These are phyloP conservation scores for Effrenium voratum DNA, from an alignment of 73 alveolate genomes.

Conservation along the genomic window DNA sequence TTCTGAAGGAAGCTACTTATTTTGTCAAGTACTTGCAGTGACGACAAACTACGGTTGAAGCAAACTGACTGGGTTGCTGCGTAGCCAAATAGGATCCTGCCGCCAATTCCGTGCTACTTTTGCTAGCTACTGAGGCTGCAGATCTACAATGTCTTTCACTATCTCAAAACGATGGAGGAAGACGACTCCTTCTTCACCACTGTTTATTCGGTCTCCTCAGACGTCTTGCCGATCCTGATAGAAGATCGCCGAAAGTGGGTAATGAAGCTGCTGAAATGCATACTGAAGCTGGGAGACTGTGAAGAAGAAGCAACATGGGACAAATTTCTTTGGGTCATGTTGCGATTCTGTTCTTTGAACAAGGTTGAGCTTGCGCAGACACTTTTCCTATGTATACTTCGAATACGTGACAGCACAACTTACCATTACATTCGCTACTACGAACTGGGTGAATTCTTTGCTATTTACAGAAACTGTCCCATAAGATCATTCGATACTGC, in stretches of 20 bases:
- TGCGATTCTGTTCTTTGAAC: constrained; percentile 80
- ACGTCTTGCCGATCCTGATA: constrained; percentile 32
- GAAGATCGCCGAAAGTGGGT: constrained; percentile 80
- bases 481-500: background rate
- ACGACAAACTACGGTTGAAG: too few relatives aligned
- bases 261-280: constrained; percentile 36
- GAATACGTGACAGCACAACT: constrained; percentile 64
- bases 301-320: constrained; percentile 86
- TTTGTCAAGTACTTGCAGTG: too few relatives aligned
- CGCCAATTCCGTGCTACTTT: too few relatives aligned
- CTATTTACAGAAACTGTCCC: constrained; percentile 67
- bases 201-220: constrained; percentile 48
- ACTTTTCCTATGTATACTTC: constrained; percentile 47
- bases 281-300: constrained; percentile 65
- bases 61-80: too few relatives aligned
- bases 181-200: constrained; percentile 78
- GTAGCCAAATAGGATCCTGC: too few relatives aligned
- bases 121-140: background rate
- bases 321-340: constrained; percentile 87
- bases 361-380: constrained; percentile 82
- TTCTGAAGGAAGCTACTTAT: too few relatives aligned
- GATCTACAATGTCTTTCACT: constrained; percentile 64
- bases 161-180: background rate
- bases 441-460: constrained; percentile 73
- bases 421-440: constrained; percentile 63